Evolutionary conservation across 2,329 filamentous ascomycete genomes (phyloP), one percentile per base, ranked within the genome.

Genomic region (Pyrenophora teres): DNA sequence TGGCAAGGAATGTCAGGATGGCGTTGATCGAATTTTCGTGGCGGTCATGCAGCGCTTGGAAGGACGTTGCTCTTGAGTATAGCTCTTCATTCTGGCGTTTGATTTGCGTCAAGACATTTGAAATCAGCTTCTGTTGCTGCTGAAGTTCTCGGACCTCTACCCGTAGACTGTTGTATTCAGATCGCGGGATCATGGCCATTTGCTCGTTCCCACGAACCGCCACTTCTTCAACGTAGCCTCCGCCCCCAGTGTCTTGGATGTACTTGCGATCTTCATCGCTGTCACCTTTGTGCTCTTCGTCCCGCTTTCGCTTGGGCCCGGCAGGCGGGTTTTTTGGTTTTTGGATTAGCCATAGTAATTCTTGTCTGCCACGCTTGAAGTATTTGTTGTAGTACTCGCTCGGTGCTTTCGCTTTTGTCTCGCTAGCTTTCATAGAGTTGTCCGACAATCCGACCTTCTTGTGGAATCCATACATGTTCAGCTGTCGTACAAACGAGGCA

Each of bases 11-110:
- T 42, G 92, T 96, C 36, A 99, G 82, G 56, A 99, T 97, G n/a
- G 93, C 93, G 68, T 97, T 97, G 75, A 99, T 97, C 0, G 93
- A 97, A 70, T 93, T 96, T 71, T 99, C 94, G 68, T 99, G 94
- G n/a, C 94, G 87, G 63, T 93, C 92, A 68, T 97, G 93, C 69
- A 96, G 86, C 52, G 85, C 89, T 73, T 97, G 92, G 70, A 97
- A 97, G 51, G 89, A 87, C 38, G 89, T 83, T 0, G 93, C 92
- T 73, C 97, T 92, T 49, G 89, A 88, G 66, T 92, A 95, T 25
- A 97, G 83, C 56, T 93, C 87, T 55, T 91, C 87, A 68, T 97
- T 94, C 65, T 97, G 92, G 53, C 88, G 84, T 48, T 91, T 88
- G 52, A 97, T 78, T 49, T 89, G 86, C 46, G 81, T 83, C 61